Conservation (phyloP, 1,139 yeast species). For the Yamadazyma taylorii region DNA sequence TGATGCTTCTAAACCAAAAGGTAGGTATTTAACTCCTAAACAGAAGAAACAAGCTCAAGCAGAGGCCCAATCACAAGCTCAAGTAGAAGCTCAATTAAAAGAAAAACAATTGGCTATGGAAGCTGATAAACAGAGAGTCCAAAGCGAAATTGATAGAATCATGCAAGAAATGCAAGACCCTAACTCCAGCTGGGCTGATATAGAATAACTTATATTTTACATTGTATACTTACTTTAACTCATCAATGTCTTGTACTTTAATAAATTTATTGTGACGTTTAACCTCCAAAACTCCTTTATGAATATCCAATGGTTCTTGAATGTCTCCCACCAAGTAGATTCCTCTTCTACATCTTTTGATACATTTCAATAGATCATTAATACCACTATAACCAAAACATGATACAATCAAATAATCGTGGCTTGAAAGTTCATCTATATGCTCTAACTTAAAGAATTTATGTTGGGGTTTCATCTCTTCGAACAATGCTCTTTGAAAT, state of each 20-base stretch:
- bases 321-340: slow-evolving; percentile 12
- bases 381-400: slow-evolving; percentile 10
- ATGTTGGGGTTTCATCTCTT: slow-evolving; percentile 8
- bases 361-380: slow-evolving; percentile 9
- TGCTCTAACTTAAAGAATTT: slow-evolving; percentile 3
- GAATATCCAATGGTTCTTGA: slow-evolving; percentile 6
- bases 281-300: slow-evolving; percentile 5
- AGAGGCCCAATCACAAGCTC: slow-evolving; percentile 9
- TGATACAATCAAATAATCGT: slow-evolving; percentile 13
- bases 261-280: slow-evolving; percentile 4
- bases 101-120: slow-evolving; percentile 11
- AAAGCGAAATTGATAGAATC: slow-evolving; percentile 30
- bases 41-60: slow-evolving; percentile 9
- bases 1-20: slow-evolving; percentile 1
- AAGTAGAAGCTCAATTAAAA: slow-evolving; percentile 11
- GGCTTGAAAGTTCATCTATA: slow-evolving; percentile 6
- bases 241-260: not conserved
- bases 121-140: slow-evolving; percentile 13
- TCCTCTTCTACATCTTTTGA: slow-evolving; percentile 9
- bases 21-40: slow-evolving; percentile 11
- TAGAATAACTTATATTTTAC: slow-evolving; percentile 9
- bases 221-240: not conserved
- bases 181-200: slow-evolving; percentile 35
- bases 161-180: slow-evolving; percentile 31
- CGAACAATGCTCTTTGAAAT: slow-evolving; percentile 14